Evolutionary conservation across 1,139 yeast genomes (phyloP).

Genomic region (Wickerhamiella infanticola): DNA sequence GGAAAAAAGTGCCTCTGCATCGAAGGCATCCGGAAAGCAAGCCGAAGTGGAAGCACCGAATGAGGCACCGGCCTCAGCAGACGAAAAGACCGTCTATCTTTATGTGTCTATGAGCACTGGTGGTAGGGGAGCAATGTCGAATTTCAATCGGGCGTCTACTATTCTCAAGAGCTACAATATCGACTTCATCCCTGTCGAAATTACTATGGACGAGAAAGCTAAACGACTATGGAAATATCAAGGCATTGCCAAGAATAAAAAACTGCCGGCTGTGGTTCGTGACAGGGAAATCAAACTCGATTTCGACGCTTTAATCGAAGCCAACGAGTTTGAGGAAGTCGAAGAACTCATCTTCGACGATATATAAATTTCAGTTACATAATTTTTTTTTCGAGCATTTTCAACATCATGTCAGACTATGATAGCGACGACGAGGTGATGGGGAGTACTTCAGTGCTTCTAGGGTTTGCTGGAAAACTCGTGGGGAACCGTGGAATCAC

Average conservation of each 20-base stretch:
- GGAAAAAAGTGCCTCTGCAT: too few species aligned
- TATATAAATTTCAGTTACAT: constrained; percentile 4
- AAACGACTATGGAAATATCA: constrained; percentile 73
- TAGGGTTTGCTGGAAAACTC: constrained; percentile 37
- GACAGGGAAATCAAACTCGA: constrained; percentile 56
- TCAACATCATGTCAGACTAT: constrained; percentile 13
- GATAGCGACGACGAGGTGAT: constrained; percentile 15
- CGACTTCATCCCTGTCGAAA: constrained; percentile 53
- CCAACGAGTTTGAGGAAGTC: constrained; percentile 45
- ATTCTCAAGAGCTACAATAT: constrained; percentile 65
- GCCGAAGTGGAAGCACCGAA: background rate
- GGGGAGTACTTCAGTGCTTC: constrained; percentile 38
- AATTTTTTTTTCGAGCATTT: constrained; percentile 1
- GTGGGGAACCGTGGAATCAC: constrained; percentile 32
- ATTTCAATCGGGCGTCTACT: constrained; percentile 63
- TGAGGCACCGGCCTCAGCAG: background rate
- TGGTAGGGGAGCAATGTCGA: constrained; percentile 67
- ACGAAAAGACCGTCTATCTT: constrained; percentile 25
- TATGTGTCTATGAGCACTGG: constrained; percentile 82
- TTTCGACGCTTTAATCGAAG: constrained; percentile 68
- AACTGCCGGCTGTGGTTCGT: constrained; percentile 81
- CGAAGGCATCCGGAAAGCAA: background rate
- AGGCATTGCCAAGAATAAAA: constrained; percentile 41
- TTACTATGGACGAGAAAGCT: constrained; percentile 82
- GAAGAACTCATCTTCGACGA: constrained; percentile 23